Conservation (phyloP, 208 protist genomes). For the Acanthamoeba triangularis region DNA sequence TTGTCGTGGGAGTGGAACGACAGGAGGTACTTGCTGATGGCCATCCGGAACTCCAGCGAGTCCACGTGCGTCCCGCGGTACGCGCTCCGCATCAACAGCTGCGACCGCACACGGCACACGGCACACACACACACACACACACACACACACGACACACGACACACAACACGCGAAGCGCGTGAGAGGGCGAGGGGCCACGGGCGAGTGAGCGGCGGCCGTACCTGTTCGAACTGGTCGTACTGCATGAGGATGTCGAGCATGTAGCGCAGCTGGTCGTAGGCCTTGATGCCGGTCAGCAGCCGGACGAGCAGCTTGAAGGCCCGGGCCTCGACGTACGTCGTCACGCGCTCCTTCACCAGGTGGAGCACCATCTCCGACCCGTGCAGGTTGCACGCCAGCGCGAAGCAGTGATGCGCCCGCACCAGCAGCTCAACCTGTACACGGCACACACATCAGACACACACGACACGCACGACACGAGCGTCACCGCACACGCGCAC, state of each 20-base stretch:
- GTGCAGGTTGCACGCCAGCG: slow-evolving; percentile 62
- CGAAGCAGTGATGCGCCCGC: slow-evolving; percentile 64
- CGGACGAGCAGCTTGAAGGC: slow-evolving; percentile 66
- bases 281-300: slow-evolving; percentile 57
- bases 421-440: slow-evolving; percentile 61
- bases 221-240: slow-evolving; percentile 72
- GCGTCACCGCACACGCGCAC: no score
- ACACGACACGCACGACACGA: background rate
- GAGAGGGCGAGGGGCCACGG: background rate
- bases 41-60: slow-evolving; percentile 41
- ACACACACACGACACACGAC: background rate
- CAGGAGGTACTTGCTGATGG: slow-evolving; percentile 50
- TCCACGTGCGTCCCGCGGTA: background rate
- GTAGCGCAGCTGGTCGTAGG: slow-evolving; percentile 54
- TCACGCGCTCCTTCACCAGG: slow-evolving; percentile 48
- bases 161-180: no score
- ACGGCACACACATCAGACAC: background rate
- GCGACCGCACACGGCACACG: background rate
- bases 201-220: background rate
- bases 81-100: slow-evolving; percentile 25
- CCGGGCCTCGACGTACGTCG: background rate
- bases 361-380: slow-evolving; percentile 62
- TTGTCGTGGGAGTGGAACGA: slow-evolving; percentile 26
- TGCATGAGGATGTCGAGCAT: slow-evolving; percentile 61
- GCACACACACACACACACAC: background rate